Percentiles rank a stretch among this genome's conserved stretches.
These are phyloP conservation scores for Coemansia sp. DNA, from an alignment of 192 early-diverging fungal genomes.

Conservation along the genomic window DNA sequence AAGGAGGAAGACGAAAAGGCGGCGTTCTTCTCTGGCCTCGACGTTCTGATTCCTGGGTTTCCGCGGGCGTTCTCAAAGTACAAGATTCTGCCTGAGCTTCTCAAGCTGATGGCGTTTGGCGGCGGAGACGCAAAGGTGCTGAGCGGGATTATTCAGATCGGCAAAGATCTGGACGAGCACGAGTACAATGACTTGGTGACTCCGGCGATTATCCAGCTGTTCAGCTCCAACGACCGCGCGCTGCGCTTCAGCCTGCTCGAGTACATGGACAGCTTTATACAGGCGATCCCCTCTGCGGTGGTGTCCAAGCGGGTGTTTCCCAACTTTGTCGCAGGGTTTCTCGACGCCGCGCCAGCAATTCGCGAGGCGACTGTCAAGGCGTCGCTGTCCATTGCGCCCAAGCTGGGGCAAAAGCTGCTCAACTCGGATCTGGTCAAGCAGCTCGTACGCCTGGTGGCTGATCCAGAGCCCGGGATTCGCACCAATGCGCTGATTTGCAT, in stretches of 20 bases:
- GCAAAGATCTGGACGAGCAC: slow-evolving; percentile 67
- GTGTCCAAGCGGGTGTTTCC: slow-evolving; percentile 87
- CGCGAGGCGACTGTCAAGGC: slow-evolving; percentile 92
- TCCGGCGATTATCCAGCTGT: slow-evolving; percentile 81
- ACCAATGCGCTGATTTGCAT: slow-evolving; percentile 96
- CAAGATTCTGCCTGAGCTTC: slow-evolving; percentile 93
- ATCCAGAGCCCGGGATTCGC: slow-evolving; percentile 94
- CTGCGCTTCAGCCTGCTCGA: slow-evolving; percentile 88
- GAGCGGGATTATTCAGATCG: slow-evolving; percentile 84
- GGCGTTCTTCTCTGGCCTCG: slow-evolving; percentile 82
- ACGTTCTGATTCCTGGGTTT: slow-evolving; percentile 71
- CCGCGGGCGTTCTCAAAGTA: slow-evolving; percentile 84
- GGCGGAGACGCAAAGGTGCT: slow-evolving; percentile 75
- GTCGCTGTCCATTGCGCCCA: slow-evolving; percentile 72
- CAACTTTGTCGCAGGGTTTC: slow-evolving; percentile 85
- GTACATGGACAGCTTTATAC: slow-evolving; percentile 73
- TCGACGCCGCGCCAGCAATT: slow-evolving; percentile 85
- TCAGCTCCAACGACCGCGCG: slow-evolving; percentile 83
- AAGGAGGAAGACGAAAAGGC: slow-evolving; percentile 89
- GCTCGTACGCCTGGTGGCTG: slow-evolving; percentile 87
- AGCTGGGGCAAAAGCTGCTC: slow-evolving; percentile 53
- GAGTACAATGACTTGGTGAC: slow-evolving; percentile 75
- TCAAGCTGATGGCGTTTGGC: slow-evolving; percentile 82
- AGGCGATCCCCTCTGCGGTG: slow-evolving; percentile 66
- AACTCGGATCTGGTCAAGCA: slow-evolving; percentile 84